phyloP scores from a whole-genome alignment of 2,329 filamentous ascomycete species.

The Dryadomyces quercivorus region DNA sequence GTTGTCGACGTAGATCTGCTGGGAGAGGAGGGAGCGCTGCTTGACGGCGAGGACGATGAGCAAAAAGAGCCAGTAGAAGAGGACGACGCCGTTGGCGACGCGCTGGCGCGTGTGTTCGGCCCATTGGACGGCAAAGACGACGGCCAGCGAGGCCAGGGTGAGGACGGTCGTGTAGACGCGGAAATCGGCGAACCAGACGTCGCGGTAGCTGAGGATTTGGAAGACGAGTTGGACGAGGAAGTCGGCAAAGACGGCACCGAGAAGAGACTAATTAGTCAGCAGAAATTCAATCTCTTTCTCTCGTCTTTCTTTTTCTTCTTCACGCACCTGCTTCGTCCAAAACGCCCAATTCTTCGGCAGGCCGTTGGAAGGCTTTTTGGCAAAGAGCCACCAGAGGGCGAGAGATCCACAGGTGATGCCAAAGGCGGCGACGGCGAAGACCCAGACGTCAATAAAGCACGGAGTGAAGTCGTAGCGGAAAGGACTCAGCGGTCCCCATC shows the following conservation, averaged over 20 bases:
- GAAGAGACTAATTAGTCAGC: conserved; percentile 31
- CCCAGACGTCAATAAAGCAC: conserved; percentile 90
- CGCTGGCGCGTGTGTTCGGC: conserved; percentile 73
- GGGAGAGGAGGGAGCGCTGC: conserved; percentile 72
- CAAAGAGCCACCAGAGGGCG: conserved; percentile 69
- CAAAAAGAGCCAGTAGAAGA: conserved; percentile 88
- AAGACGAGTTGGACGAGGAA: conserved; percentile 61
- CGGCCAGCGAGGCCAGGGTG: conserved; percentile 57
- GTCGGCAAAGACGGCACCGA: conserved; percentile 55
- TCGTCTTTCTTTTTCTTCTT: neutral
- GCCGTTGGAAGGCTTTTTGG: conserved; percentile 50
- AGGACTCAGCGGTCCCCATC: conserved; percentile 88
- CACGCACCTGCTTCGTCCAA: conserved; percentile 72
- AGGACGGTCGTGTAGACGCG: conserved; percentile 70
- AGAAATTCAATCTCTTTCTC: neutral
- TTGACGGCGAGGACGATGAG: conserved; percentile 70
- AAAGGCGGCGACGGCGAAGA: conserved; percentile 65
- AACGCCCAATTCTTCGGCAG: conserved; percentile 84
- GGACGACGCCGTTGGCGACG: conserved; percentile 74
- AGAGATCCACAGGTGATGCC: conserved; percentile 66
- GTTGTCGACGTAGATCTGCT: conserved; percentile 54
- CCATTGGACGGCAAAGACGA: conserved; percentile 74
- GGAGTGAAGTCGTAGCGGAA: conserved; percentile 89
- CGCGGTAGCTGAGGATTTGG: conserved; percentile 58
- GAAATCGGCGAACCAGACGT: conserved; percentile 69